These are phyloP conservation scores for Vigna unguiculata DNA, from an alignment of 306 rosid species.

Conservation along the genomic window DNA sequence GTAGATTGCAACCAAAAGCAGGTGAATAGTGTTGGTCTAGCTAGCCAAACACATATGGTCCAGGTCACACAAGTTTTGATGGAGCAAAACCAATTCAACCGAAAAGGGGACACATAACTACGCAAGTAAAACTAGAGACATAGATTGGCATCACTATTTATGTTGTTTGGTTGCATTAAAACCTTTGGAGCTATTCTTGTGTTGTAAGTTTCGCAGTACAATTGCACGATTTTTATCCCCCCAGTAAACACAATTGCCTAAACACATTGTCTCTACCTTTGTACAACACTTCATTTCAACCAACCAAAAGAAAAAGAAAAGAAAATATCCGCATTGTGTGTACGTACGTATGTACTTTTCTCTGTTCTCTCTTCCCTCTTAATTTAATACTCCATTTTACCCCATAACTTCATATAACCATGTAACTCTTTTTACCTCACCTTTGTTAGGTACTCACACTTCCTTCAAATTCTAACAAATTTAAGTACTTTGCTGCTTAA, in stretches of 20 bases:
- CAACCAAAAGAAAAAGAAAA: constrained; percentile 3
- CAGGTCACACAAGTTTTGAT: constrained; percentile 17
- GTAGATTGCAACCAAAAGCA: constrained; percentile 17
- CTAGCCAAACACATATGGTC: constrained; percentile 9
- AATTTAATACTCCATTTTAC: neutral
- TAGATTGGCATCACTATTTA: constrained; percentile 28
- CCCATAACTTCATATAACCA: neutral
- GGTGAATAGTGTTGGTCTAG: neutral
- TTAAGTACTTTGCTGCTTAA: neutral
- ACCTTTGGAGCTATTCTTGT: constrained; percentile 42
- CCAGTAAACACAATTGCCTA: constrained; percentile 1
- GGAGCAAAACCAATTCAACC: constrained; percentile 30
- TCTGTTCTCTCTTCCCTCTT: neutral
- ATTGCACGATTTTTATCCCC: constrained; percentile 22
- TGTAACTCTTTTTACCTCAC: neutral
- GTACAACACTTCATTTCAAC: constrained; percentile 19
- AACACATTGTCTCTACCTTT: neutral
- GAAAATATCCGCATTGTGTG: neutral
- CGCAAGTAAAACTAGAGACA: constrained; percentile 38
- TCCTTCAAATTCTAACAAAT: neutral
- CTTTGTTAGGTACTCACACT: neutral
- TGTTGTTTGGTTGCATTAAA: constrained; percentile 55
- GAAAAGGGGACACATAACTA: constrained; percentile 33
- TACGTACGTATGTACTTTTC: neutral
- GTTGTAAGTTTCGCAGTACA: constrained; percentile 34